Evolutionary conservation across 148 eudicot genomes (phyloP).

Genomic region (Euryodendron excelsum): DNA sequence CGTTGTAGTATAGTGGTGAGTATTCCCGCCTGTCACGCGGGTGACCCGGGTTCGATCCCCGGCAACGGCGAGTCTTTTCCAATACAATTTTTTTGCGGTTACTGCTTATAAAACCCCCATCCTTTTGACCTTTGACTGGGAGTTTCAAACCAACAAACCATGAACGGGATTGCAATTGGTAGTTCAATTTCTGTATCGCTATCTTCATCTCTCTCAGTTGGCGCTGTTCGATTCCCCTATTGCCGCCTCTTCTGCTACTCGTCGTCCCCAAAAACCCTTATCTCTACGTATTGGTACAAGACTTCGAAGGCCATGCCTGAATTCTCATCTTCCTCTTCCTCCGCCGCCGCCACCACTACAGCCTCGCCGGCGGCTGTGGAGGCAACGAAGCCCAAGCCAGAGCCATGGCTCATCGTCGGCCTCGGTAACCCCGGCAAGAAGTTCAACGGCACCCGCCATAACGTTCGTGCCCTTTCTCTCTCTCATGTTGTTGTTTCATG

Average conservation of each 20-base stretch:
- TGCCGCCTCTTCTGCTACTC: not conserved
- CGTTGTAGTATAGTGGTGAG: slow-evolving; percentile 99
- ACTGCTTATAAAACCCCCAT: no score
- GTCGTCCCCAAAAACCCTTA: slow-evolving; percentile 9
- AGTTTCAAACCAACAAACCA: not conserved
- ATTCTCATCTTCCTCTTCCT: not conserved
- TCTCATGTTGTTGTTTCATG: not conserved
- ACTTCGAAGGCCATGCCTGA: not conserved
- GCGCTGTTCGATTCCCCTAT: not conserved
- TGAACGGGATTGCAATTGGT: slow-evolving; percentile 8
- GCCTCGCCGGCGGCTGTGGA: slow-evolving; percentile 1
- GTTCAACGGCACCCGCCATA: slow-evolving; percentile 32
- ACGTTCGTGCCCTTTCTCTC: slow-evolving; percentile 17
- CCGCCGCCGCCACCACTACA: slow-evolving; percentile 3
- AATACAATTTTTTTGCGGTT: no score
- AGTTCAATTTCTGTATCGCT: not conserved
- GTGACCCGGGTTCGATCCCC: slow-evolving; percentile 99
- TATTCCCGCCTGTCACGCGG: slow-evolving; percentile 99
- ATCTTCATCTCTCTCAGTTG: not conserved
- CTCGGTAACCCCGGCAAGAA: slow-evolving; percentile 33
- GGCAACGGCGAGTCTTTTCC: slow-evolving; percentile 99
- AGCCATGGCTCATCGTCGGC: slow-evolving; percentile 36
- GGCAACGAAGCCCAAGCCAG: slow-evolving; percentile 4
- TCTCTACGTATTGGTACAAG: not conserved
- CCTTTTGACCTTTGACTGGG: no score